Conservation (phyloP, 768 basidiomycete genomes). For the Suillus luteus region DNA sequence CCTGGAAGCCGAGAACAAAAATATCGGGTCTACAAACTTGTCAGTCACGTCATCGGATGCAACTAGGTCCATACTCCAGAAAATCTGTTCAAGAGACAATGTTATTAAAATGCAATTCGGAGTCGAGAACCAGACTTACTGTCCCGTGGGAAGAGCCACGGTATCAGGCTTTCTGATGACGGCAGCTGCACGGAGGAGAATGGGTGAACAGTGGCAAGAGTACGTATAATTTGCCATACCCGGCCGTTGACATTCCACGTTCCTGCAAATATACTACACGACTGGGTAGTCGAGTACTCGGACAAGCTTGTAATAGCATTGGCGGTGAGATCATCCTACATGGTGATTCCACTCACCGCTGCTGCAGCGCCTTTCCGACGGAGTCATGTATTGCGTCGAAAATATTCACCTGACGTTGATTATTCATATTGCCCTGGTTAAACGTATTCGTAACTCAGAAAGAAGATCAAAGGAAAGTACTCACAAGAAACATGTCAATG, state of each 20-base stretch:
- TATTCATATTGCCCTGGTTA: constrained; percentile 87
- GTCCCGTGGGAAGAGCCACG: constrained; percentile 88
- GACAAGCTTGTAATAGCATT: constrained; percentile 46
- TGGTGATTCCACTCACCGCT: constrained; percentile 48
- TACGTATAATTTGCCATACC: constrained; percentile 43
- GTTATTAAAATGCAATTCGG: constrained; percentile 6
- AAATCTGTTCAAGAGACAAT: constrained; percentile 17
- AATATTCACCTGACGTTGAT: constrained; percentile 84
- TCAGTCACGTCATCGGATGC: constrained; percentile 26
- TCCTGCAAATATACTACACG: constrained; percentile 79
- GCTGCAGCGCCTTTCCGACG: constrained; percentile 68
- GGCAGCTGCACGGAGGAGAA: constrained; percentile 41
- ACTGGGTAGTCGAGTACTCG: constrained; percentile 82
- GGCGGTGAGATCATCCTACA: constrained; percentile 6
- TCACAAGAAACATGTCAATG: constrained; percentile 92
- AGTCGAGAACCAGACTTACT: constrained; percentile 48
- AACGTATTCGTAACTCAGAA: constrained; percentile 13
- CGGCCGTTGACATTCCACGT: constrained; percentile 97
- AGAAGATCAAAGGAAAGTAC: constrained; percentile 28
- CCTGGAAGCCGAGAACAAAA: constrained; percentile 91
- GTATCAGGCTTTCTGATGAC: constrained; percentile 78
- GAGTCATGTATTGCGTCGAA: constrained; percentile 94
- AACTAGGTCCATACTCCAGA: constrained; percentile 19
- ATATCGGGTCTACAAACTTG: constrained; percentile 71
- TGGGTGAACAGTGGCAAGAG: constrained; percentile 14